Evolutionary conservation across 1,139 yeast genomes (phyloP), one percentile per base, ranked within the genome.

Genomic region (Pichia sp.): DNA sequence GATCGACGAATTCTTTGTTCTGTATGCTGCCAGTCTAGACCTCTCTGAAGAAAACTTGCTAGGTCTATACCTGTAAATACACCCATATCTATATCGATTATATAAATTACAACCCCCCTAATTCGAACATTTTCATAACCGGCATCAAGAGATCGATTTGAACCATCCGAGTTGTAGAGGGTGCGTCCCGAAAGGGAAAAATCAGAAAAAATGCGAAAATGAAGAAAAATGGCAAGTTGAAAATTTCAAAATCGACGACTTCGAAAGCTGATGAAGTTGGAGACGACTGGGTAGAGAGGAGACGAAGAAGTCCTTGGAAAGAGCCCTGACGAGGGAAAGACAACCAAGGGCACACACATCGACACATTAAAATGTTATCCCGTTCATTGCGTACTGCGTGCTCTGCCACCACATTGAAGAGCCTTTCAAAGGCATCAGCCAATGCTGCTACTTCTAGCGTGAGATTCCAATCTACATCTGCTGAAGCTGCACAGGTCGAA

Each of bases 1-100:
- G 15, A 55, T 55, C 35, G 64, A 60, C 46, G 55, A 57, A 15
- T 60, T 60, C 45, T 57, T 55, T 19, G 34, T 52, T 11, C 39
- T 52, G 4, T 60, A 60, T 42, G 53, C 56, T 3, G 31, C 52
- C 5, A 33, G 42, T 11, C 41, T 59, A 17, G 59, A 55, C 22
- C 50, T 59, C 2, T 22, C 50, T 5, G 39, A 24, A 3, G 48
- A 47, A 11, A 45, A 53, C 7, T 7, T 50, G 7, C 24, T 27
- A 6, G 18, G 34, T 2, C 33, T 41, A 9, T 49, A 49, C 28
- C 11, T 41, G 17, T 45, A 36, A 24, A 24, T 24, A 24, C 27
- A 8, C 7, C 10, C 9, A 24, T 24, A 10, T 24, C 7, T 24
- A 24, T 24, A 24, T 10, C 10, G 27, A 24, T n/a, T 19, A 15